Conservation (phyloP, 1,284 basidiomycete species). For the Xerocomus minutiporus region DNA sequence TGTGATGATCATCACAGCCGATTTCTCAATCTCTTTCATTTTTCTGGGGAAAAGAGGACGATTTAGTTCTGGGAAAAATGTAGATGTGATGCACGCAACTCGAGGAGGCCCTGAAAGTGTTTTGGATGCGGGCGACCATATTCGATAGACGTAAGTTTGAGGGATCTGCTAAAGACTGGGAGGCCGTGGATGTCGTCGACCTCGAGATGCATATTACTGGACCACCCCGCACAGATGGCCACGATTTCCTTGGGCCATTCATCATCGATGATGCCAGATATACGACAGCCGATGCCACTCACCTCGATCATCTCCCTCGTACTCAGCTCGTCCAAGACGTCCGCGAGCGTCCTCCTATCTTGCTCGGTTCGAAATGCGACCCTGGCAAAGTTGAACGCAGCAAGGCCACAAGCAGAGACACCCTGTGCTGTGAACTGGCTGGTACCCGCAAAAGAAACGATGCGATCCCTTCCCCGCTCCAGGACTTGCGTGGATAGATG, state of each 20-base stretch:
- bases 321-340: conserved; percentile 21
- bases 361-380: conserved; percentile 30
- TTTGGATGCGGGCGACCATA: conserved; percentile 38
- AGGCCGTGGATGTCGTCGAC: conserved; percentile 46
- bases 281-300: conserved; percentile 1
- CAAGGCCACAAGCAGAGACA: conserved; percentile 56
- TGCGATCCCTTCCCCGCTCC: conserved; percentile 24
- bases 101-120: conserved; percentile 42
- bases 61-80: neutral
- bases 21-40: conserved; percentile 27
- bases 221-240: conserved; percentile 52
- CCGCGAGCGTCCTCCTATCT: conserved; percentile 1
- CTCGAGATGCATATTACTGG: conserved; percentile 49
- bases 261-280: neutral
- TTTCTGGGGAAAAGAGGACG: conserved; percentile 25
- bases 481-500: conserved; percentile 19
- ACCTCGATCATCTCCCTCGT: conserved; percentile 25
- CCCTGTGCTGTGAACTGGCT: conserved; percentile 45
- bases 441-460: conserved; percentile 42
- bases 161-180: conserved; percentile 40
- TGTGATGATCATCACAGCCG: conserved; percentile 54
- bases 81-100: conserved; percentile 32
- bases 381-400: conserved; percentile 57
- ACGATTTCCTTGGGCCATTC: conserved; percentile 42
- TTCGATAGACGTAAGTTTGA: conserved; percentile 37